Evolutionary conservation across 1,284 basidiomycete genomes (phyloP).

Genomic region (Pseudozyma flocculosa): DNA sequence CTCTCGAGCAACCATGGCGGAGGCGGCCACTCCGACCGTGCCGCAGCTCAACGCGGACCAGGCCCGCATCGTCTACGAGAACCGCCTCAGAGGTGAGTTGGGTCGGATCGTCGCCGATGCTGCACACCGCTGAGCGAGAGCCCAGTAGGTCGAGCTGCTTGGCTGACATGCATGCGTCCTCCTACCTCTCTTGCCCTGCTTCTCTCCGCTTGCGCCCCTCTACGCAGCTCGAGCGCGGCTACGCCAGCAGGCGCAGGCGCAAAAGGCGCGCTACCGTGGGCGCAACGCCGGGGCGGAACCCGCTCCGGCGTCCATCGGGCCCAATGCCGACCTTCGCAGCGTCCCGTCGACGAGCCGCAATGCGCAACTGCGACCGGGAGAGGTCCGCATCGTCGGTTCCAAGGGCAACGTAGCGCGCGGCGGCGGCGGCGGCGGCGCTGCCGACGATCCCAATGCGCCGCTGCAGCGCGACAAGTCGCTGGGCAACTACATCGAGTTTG

Average conservation of each 20-base stretch:
- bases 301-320: conserved; percentile 19
- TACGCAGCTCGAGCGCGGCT: conserved; percentile 9
- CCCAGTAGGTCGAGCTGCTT: too few relatives aligned
- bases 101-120: too few relatives aligned
- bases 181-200: too few relatives aligned
- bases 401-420: conserved; percentile 24
- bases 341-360: conserved; percentile 38
- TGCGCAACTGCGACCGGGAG: conserved; percentile 21
- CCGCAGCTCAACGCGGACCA: conserved; percentile 2
- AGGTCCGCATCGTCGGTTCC: conserved; percentile 22
- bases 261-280: conserved; percentile 7
- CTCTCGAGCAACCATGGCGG: too few relatives aligned
- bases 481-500: conserved; percentile 57
- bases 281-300: conserved; percentile 1
- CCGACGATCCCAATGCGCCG: conserved; percentile 28
- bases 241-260: conserved; percentile 10
- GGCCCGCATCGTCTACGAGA: conserved; percentile 11
- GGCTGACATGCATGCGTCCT: too few relatives aligned
- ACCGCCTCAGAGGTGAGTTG: conserved; percentile 7
- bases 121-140: neutral
- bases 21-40: too few relatives aligned
- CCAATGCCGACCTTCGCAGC: conserved; percentile 27
- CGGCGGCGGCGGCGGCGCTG: conserved; percentile 6
- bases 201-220: too few relatives aligned
- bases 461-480: conserved; percentile 48